A percentile compares a stretch with the other conserved stretches of the same genome.
Conservation (phyloP, 148 eudicot genomes). For the Rhododendron mucronatum region DNA sequence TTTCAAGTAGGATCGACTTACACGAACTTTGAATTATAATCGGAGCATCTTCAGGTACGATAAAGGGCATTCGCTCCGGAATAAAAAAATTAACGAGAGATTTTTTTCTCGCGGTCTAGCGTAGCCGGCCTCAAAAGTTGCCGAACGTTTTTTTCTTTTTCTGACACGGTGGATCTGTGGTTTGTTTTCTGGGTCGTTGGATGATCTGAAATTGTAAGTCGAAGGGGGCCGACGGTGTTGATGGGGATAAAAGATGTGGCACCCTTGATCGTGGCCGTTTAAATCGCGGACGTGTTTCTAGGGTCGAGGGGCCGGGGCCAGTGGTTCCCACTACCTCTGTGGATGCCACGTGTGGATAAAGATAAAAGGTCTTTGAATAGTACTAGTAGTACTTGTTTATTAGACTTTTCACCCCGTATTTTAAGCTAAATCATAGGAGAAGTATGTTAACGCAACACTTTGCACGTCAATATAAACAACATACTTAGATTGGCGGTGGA, state of each 20-base stretch:
- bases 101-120: too few relatives aligned
- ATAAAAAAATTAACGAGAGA: too few relatives aligned
- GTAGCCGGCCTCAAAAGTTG: too few relatives aligned
- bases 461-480: too few relatives aligned
- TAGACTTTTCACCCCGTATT: background rate
- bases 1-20: too few relatives aligned
- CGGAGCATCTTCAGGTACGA: too few relatives aligned
- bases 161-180: background rate
- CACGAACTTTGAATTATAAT: too few relatives aligned
- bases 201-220: background rate
- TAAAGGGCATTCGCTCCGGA: too few relatives aligned
- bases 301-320: background rate
- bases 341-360: background rate
- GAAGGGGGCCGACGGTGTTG: background rate
- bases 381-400: too few relatives aligned
- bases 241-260: background rate
- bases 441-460: too few relatives aligned
- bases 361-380: background rate
- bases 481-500: too few relatives aligned
- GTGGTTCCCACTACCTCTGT: background rate
- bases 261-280: background rate
- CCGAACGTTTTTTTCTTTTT: background rate
- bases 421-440: too few relatives aligned
- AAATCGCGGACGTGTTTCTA: background rate
- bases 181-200: background rate